Percentiles rank a stretch among this genome's conserved stretches.
These are phyloP conservation scores for Globisporangium acanthophoron DNA, from an alignment of 352 stramenopile genomes.

Conservation along the genomic window DNA sequence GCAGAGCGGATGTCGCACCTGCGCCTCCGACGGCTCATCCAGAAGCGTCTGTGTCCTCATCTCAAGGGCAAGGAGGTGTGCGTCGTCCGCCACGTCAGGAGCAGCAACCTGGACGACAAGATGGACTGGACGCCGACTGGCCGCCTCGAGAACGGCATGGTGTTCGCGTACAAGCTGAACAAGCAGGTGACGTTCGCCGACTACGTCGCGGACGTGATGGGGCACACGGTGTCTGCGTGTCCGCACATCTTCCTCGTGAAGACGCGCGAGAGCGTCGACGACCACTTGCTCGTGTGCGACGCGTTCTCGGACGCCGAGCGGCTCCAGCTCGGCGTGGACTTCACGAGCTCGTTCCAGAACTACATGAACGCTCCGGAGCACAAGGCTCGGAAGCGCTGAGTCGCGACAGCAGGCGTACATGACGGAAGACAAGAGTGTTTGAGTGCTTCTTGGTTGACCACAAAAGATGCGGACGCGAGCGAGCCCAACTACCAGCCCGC, in stretches of 20 bases:
- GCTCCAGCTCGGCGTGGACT: constrained; percentile 23
- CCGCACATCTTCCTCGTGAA: constrained; percentile 61
- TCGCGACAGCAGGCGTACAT: too few relatives aligned
- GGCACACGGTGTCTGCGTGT: constrained; percentile 47
- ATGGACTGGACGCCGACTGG: constrained; percentile 36
- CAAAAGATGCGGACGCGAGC: neutral
- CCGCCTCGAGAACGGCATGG: constrained; percentile 48
- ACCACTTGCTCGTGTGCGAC: constrained; percentile 64
- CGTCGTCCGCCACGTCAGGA: constrained; percentile 22
- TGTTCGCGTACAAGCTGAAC: constrained; percentile 42
- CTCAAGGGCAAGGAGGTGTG: constrained; percentile 63
- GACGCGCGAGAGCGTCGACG: constrained; percentile 58
- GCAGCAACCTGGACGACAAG: constrained; percentile 1
- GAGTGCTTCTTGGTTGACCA: neutral
- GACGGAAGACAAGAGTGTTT: neutral
- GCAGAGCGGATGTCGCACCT: constrained; percentile 32
- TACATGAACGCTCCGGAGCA: constrained; percentile 18
- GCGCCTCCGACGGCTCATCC: constrained; percentile 59
- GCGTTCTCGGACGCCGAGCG: constrained; percentile 58
- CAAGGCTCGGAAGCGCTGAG: constrained; percentile 4
- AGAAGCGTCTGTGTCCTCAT: constrained; percentile 59
- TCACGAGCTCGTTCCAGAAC: constrained; percentile 22
- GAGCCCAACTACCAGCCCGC: neutral
- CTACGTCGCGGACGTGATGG: constrained; percentile 43
- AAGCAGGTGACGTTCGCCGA: constrained; percentile 56